Evolutionary conservation across 2,329 filamentous ascomycete genomes (phyloP).

Genomic region (Clarireedia hainanense): DNA sequence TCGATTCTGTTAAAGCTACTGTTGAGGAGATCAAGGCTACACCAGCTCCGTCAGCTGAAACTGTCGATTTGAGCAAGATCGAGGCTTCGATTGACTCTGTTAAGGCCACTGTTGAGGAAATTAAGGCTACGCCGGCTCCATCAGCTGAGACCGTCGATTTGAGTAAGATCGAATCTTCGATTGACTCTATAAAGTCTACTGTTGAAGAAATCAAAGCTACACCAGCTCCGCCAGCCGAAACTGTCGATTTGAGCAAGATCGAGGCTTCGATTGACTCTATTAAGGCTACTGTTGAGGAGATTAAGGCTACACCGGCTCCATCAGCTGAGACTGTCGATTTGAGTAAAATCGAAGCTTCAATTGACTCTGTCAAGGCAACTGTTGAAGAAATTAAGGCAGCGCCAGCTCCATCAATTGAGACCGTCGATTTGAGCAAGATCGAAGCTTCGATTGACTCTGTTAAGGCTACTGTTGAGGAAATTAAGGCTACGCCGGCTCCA

Average conservation of each 20-base stretch:
- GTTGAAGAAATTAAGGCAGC: constrained; percentile 1
- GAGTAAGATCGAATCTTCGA: constrained; percentile 3
- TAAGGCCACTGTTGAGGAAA: constrained; percentile 12
- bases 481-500: constrained; percentile 2
- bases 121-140: constrained; percentile 14
- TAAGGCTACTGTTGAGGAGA: constrained; percentile 10
- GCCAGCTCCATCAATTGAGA: constrained; percentile 9
- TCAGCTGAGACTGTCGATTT: not conserved
- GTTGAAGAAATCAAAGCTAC: constrained; percentile 15
- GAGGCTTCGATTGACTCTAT: not conserved
- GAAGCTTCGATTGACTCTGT: constrained; percentile 8
- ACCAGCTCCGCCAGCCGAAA: constrained; percentile 1
- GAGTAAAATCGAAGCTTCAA: not conserved
- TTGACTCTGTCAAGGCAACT: not conserved
- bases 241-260: not conserved
- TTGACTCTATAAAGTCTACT: not conserved
- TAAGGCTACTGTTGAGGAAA: constrained; percentile 4
- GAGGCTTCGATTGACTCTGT: constrained; percentile 13
- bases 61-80: constrained; percentile 15
- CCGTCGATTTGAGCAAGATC: constrained; percentile 12
- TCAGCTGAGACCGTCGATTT: constrained; percentile 12
- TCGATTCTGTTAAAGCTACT: constrained; percentile 3
- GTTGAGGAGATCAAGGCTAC: constrained; percentile 18
- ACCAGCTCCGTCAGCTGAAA: constrained; percentile 11
- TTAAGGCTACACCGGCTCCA: constrained; percentile 8